A percentile compares a stretch with the other conserved stretches of the same genome.
Conservation (phyloP, 257 asterid species). For the Nicotiana obtusifolia region DNA sequence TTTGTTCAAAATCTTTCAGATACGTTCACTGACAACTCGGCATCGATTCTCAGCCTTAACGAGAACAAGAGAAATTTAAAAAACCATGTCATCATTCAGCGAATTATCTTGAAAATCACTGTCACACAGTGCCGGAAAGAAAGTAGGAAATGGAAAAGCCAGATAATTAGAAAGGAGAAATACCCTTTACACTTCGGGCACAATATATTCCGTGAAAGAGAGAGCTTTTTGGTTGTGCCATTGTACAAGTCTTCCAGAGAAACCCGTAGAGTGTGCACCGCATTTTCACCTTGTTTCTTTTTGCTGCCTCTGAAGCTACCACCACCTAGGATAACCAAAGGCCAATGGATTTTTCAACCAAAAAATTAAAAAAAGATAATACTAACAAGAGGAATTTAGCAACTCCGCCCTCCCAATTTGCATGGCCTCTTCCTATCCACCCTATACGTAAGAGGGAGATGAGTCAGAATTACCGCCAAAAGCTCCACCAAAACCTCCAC, state of each 20-base stretch:
- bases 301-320: constrained; percentile 22
- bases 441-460: not conserved
- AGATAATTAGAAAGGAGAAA: not conserved
- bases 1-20: not conserved
- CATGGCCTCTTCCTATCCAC: not conserved
- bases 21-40: not conserved
- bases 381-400: not conserved
- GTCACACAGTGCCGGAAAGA: too few relatives aligned
- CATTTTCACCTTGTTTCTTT: constrained; percentile 41
- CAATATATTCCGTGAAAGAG: constrained; percentile 36
- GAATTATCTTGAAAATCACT: not conserved
- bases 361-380: not conserved
- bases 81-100: not conserved
- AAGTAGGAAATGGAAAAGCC: not conserved
- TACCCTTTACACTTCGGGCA: constrained; percentile 61
- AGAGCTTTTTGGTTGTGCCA: constrained; percentile 40
- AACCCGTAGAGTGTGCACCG: constrained; percentile 36
- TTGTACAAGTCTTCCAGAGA: constrained; percentile 49
- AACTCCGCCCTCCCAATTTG: not conserved
- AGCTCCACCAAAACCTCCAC: constrained; percentile 17
- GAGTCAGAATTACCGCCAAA: constrained; percentile 10
- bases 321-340: constrained; percentile 16
- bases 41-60: not conserved
- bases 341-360: not conserved
- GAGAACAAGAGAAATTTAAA: not conserved